Evolutionary conservation across 768 basidiomycete species (phyloP), one percentile per base, ranked within the genome.

Genomic region (Leucocoprinus leucothites): DNA sequence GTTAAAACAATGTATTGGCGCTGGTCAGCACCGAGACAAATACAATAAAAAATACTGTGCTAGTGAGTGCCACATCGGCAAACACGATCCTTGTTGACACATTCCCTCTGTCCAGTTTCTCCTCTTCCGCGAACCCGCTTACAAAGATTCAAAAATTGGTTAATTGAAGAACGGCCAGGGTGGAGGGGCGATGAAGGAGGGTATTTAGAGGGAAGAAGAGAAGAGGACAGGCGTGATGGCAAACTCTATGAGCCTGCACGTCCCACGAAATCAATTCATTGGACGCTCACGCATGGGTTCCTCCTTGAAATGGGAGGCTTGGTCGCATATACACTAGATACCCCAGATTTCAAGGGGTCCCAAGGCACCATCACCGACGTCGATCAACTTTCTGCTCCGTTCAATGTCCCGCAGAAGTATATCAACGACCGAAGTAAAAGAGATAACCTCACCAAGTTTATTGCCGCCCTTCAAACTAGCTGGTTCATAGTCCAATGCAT

Each of bases 211-310:
- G 31, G 31, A 5, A 31, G 31, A 11, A 31, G 31, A 5, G 31
- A 31, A 31, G 31, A 31, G 31, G 6, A 31, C 5, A 31, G 5
- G 5, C 6, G 31, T 5, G 31, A 5, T 11, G 31, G 31, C 5
- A 31, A 11, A 31, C 31, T 11, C 31, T 31, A 5, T 5, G 31
- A 31, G 31, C n/a, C n/a, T n/a, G n/a, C n/a, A n/a, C n/a, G n/a
- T 31, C 11, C 31, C 5, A 31, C 31, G 11, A 11, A 31, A 31
- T 11, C 31, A 11, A 11, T 31, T 11, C 31, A n/a, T 14, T 60
- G 60, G 60, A 60, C 60, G 2, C 26, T 58, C 46, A 56, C 57
- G 14, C 60, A 60, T 47, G 60, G 48, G 16, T 58, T 55, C 35
- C 56, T 58, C 36, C n/a, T 58, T 4, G 47, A 55, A 21, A 51